Conservation (phyloP, 768 basidiomycete genomes). For the Leucosporidium creatinivorum region DNA sequence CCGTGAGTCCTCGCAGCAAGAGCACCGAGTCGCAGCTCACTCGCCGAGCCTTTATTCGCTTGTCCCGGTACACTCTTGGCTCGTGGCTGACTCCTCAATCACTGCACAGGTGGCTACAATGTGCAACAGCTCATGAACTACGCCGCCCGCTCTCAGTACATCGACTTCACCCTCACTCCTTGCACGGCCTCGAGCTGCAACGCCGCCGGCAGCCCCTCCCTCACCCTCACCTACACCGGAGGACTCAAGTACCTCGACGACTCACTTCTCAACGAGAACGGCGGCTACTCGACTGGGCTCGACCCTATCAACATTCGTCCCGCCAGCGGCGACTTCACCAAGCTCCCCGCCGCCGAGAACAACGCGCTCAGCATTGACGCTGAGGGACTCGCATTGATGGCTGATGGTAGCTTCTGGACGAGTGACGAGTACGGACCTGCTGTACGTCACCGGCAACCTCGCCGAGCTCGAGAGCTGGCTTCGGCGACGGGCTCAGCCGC, state of each 20-base stretch:
- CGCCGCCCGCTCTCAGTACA: slow-evolving; percentile 56
- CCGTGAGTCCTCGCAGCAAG: background rate
- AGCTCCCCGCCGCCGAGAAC: slow-evolving; percentile 47
- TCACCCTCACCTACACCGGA: slow-evolving; percentile 50
- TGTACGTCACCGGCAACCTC: background rate
- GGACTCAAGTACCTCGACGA: slow-evolving; percentile 52
- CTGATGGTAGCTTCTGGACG: slow-evolving; percentile 59
- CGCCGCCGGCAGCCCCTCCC: slow-evolving; percentile 44
- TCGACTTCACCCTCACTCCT: slow-evolving; percentile 55
- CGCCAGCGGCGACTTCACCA: slow-evolving; percentile 49
- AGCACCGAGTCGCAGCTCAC: too few species aligned
- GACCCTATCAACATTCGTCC: slow-evolving; percentile 28
- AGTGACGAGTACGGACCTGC: slow-evolving; percentile 58
- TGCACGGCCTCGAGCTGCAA: slow-evolving; percentile 46
- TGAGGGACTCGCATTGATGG: slow-evolving; percentile 55
- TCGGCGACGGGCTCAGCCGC: too few species aligned
- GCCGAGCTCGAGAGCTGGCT: too few species aligned
- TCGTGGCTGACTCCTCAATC: too few species aligned
- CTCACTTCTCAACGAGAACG: slow-evolving; percentile 7
- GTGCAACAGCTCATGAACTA: slow-evolving; percentile 56
- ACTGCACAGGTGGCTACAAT: slow-evolving; percentile 18
- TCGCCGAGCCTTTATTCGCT: too few species aligned
- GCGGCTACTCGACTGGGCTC: slow-evolving; percentile 36
- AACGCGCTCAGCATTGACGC: slow-evolving; percentile 53
- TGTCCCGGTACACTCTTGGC: too few species aligned